phyloP scores from a whole-genome alignment of 2,329 filamentous ascomycete genomes.

The Stachybotrys chartarum region DNA sequence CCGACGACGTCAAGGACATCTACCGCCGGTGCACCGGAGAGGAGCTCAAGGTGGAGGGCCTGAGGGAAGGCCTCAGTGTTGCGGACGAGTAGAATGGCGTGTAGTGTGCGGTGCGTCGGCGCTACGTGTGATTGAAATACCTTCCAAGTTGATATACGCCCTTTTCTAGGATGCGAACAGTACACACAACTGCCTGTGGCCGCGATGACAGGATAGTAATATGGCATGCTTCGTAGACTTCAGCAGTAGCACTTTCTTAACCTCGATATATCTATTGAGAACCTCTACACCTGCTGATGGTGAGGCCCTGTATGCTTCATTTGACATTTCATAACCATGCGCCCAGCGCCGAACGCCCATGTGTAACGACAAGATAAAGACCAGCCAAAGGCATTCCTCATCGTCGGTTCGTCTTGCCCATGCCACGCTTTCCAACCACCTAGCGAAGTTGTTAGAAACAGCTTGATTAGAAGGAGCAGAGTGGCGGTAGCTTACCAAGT shows the following conservation, averaged over 20 bases:
- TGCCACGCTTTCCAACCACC: slow-evolving; percentile 86
- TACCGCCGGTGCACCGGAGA: slow-evolving; percentile 78
- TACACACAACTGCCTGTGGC: background rate
- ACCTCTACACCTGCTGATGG: background rate
- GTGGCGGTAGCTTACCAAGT: slow-evolving; percentile 61
- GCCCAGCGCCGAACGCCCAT: background rate
- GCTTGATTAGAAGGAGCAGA: background rate
- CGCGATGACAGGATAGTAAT: no score
- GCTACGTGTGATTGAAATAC: background rate
- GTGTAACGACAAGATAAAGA: slow-evolving; percentile 4
- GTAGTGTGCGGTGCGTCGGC: background rate
- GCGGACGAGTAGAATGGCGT: slow-evolving; percentile 51
- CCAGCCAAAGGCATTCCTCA: slow-evolving; percentile 28
- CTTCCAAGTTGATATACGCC: background rate
- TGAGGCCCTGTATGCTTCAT: background rate
- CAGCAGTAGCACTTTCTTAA: no score
- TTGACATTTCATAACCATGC: background rate
- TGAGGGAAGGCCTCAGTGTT: slow-evolving; percentile 73
- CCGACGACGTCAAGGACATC: slow-evolving; percentile 91
- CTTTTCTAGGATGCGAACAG: background rate
- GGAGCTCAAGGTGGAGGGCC: slow-evolving; percentile 79
- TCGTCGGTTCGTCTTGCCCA: slow-evolving; percentile 77
- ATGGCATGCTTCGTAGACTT: no score
- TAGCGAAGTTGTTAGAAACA: slow-evolving; percentile 22
- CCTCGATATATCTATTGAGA: no score